These are phyloP conservation scores for Extremus antarcticus DNA, from an alignment of 495 filamentous ascomycete species.

Conservation along the genomic window DNA sequence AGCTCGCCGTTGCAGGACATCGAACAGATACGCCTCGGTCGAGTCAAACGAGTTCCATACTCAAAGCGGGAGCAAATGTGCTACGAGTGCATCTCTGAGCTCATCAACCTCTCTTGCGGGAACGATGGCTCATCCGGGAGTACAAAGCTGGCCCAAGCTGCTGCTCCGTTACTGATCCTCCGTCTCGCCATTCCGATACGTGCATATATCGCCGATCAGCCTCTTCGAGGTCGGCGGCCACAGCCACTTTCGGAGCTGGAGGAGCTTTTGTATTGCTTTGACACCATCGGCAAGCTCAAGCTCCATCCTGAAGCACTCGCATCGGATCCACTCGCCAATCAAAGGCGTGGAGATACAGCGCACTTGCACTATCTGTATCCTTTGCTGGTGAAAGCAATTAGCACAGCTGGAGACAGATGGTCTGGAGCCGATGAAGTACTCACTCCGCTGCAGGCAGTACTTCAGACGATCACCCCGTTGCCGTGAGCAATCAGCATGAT, in stretches of 20 bases:
- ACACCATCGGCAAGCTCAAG: constrained; percentile 49
- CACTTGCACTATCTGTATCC: constrained; percentile 78
- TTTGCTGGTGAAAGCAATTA: constrained; percentile 58
- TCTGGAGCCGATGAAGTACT: constrained; percentile 50
- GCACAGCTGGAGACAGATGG: constrained; percentile 44
- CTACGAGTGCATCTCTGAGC: constrained; percentile 69
- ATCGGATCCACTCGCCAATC: constrained; percentile 39
- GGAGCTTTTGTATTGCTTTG: constrained; percentile 64
- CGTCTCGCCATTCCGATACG: constrained; percentile 69
- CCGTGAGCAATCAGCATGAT: neutral
- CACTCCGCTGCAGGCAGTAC: constrained; percentile 43
- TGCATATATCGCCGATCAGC: constrained; percentile 82
- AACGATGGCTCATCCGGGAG: constrained; percentile 31
- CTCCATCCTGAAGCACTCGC: constrained; percentile 65
- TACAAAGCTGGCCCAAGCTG: constrained; percentile 58
- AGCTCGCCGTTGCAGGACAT: constrained; percentile 48
- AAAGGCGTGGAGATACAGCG: constrained; percentile 47
- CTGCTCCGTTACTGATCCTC: constrained; percentile 74
- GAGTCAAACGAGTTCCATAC: constrained; percentile 25
- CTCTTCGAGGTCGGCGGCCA: constrained; percentile 81
- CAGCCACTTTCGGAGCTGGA: constrained; percentile 71
- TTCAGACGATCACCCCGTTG: constrained; percentile 35
- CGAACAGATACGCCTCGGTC: constrained; percentile 54
- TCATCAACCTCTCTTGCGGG: constrained; percentile 50
- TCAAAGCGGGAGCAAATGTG: constrained; percentile 57